These are phyloP conservation scores for Diplocarpon mali DNA, from an alignment of 2,329 filamentous ascomycete genomes.

Conservation along the genomic window DNA sequence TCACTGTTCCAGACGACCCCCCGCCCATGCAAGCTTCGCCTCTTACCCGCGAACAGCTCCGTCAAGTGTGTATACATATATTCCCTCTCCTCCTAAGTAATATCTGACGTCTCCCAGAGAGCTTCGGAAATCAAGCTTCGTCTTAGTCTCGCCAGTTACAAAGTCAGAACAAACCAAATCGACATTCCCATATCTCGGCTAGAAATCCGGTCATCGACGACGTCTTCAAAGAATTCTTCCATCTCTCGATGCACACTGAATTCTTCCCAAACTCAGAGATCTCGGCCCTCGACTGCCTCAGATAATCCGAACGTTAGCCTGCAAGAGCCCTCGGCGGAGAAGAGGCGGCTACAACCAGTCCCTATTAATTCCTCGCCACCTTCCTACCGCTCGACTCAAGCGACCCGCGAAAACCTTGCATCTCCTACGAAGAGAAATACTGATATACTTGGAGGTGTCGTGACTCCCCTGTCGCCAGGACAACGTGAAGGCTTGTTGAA, in stretches of 20 bases:
- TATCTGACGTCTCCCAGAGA: conserved; percentile 32
- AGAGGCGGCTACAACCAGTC: not conserved
- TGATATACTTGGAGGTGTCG: not conserved
- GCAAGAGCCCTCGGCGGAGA: conserved; percentile 5
- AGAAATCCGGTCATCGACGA: conserved; percentile 29
- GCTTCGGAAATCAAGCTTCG: conserved; percentile 56
- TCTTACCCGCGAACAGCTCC: conserved; percentile 10
- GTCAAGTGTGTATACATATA: conserved; percentile 10
- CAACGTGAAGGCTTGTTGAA: conserved; percentile 12
- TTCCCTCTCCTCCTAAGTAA: not conserved
- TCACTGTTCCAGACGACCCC: conserved; percentile 17
- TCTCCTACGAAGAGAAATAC: conserved; percentile 4
- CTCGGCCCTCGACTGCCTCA: not conserved
- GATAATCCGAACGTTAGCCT: conserved; percentile 3
- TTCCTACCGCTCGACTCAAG: not conserved
- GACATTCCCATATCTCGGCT: conserved; percentile 52
- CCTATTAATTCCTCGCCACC: conserved; percentile 9
- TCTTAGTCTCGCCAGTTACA: conserved; percentile 63
- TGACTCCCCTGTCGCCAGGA: conserved; percentile 11
- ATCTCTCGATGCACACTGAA: not conserved
- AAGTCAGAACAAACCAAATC: conserved; percentile 62
- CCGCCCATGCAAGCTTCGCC: not conserved
- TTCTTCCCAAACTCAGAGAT: not conserved
- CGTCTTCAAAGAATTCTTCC: not conserved
- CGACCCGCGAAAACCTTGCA: not conserved